Percentiles rank a stretch among this genome's conserved stretches.
Conservation (phyloP, 345 rosid species). For the Citrus maxima region DNA sequence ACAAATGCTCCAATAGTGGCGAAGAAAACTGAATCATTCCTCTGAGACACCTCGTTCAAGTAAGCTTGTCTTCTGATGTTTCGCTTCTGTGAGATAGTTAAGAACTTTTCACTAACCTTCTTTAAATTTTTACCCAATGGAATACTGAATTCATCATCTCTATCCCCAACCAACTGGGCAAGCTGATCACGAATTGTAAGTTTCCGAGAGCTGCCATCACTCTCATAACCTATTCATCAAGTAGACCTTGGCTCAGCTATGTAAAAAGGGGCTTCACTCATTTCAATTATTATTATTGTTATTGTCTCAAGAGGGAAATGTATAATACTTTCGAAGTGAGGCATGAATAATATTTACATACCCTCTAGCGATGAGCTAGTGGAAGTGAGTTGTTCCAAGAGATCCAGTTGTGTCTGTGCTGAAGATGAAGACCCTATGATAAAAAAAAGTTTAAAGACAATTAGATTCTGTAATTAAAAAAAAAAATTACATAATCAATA, state of each 20-base stretch:
- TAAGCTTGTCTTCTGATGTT: slow-evolving; percentile 83
- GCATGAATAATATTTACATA: slow-evolving; percentile 18
- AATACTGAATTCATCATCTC: slow-evolving; percentile 71
- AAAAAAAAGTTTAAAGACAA: not conserved
- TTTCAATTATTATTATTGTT: not conserved
- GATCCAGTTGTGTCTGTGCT: slow-evolving; percentile 66
- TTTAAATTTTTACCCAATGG: slow-evolving; percentile 74
- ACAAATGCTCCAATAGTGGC: slow-evolving; percentile 89
- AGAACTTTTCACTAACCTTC: slow-evolving; percentile 73
- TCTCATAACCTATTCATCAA: slow-evolving; percentile 43
- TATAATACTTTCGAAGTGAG: not conserved
- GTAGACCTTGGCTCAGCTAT: not conserved
- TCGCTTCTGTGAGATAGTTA: slow-evolving; percentile 87
- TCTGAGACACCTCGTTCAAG: slow-evolving; percentile 72
- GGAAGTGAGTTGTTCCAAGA: slow-evolving; percentile 70
- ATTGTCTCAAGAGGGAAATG: not conserved
- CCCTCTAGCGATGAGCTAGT: slow-evolving; percentile 49
- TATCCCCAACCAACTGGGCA: slow-evolving; percentile 50
- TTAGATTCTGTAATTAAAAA: not conserved
- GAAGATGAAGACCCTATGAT: slow-evolving; percentile 59
- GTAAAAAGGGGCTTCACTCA: not conserved
- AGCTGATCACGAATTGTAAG: slow-evolving; percentile 70
- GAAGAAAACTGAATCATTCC: slow-evolving; percentile 85
- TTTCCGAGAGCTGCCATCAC: slow-evolving; percentile 45
- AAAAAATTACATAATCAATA: not conserved